Evolutionary conservation across 495 filamentous ascomycete genomes (phyloP).

Genomic region (Talaromyces wortmannii): DNA sequence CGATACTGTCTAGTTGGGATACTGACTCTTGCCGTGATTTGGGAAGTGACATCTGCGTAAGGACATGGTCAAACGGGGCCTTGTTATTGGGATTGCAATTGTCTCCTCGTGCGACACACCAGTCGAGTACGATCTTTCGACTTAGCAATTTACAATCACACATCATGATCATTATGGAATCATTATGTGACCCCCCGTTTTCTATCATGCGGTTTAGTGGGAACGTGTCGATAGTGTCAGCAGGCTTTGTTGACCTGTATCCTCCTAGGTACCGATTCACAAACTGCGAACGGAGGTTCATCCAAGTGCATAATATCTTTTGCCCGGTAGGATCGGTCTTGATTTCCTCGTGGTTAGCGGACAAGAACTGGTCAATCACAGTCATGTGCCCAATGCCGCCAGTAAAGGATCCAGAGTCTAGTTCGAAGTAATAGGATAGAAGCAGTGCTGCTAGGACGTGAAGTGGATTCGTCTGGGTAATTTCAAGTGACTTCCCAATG

Average conservation of each 20-base stretch:
- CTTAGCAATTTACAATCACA: conserved; percentile 1
- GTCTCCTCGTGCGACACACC: not conserved
- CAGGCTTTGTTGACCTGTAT: not conserved
- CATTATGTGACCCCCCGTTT: not conserved
- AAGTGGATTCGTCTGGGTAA: not conserved
- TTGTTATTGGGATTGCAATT: not conserved
- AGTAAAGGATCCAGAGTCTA: conserved; percentile 1
- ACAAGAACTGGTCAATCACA: conserved; percentile 1
- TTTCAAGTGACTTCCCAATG: not conserved
- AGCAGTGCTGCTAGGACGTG: not conserved
- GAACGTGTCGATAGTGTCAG: conserved; percentile 1
- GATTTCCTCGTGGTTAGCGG: not conserved
- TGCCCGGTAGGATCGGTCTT: not conserved
- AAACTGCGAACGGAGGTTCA: conserved; percentile 2
- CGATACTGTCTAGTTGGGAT: not conserved
- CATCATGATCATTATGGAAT: conserved; percentile 2
- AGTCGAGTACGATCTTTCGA: conserved; percentile 1
- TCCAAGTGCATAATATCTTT: conserved; percentile 1
- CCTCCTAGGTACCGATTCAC: not conserved
- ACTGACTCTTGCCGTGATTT: not conserved
- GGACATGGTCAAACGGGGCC: not conserved
- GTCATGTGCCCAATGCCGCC: conserved; percentile 2
- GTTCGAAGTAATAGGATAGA: conserved; percentile 2
- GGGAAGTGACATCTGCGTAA: not conserved
- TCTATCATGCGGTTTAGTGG: conserved; percentile 1